These are phyloP conservation scores for Asparagopsis taxiformis DNA, from an alignment of 31 red algal species.

Conservation along the genomic window DNA sequence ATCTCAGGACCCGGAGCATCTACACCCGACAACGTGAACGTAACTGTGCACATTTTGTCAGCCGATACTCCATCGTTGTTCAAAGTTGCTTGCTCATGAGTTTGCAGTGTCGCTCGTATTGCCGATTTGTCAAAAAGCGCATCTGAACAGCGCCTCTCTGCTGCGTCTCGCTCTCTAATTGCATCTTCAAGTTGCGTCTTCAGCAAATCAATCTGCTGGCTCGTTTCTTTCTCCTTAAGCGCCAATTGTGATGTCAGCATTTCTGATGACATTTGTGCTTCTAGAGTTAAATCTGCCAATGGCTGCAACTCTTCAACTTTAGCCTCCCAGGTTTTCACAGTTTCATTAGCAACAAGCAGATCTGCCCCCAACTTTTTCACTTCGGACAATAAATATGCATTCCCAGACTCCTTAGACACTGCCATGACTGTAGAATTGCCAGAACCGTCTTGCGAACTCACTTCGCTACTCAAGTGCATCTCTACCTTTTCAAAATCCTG, in stretches of 20 bases:
- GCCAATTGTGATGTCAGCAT: constrained; percentile 9
- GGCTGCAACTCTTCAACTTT: constrained; percentile 2
- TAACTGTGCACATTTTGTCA: neutral
- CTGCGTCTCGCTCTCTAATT: neutral
- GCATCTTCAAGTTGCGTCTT: constrained; percentile 2
- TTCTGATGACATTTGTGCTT: neutral
- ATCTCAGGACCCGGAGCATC: constrained; percentile 1
- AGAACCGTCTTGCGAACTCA: neutral
- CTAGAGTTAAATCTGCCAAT: neutral
- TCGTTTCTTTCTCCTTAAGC: constrained; percentile 6
- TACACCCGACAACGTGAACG: constrained; percentile 7
- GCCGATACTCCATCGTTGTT: neutral
- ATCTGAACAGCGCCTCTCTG: neutral
- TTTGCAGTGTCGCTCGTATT: neutral
- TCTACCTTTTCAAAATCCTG: neutral
- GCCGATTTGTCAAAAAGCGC: neutral
- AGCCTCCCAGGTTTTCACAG: neutral
- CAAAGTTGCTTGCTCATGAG: neutral
- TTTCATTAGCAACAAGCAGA: neutral
- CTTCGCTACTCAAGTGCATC: neutral
- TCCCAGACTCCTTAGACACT: neutral
- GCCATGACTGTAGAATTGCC: neutral
- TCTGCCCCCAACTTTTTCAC: neutral
- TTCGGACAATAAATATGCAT: neutral
- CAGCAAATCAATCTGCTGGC: constrained; percentile 5